phyloP scores from a whole-genome alignment of 2,329 filamentous ascomycete species.

The Penicillium sp. region DNA sequence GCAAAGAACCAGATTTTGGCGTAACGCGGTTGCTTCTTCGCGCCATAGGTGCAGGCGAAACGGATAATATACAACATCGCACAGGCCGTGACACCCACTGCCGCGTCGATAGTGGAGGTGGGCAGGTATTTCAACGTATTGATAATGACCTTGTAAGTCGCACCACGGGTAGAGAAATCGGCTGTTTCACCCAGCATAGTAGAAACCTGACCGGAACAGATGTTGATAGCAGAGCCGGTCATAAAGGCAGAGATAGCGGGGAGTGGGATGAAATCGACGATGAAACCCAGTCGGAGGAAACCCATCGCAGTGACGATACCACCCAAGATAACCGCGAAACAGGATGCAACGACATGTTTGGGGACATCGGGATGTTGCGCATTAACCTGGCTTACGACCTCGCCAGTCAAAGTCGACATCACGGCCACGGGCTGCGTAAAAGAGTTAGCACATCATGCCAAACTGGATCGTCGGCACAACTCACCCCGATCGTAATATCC shows the following conservation, averaged over 20 bases:
- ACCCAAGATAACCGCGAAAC: slow-evolving; percentile 71
- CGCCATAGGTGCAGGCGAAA: slow-evolving; percentile 57
- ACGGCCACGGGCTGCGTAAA: slow-evolving; percentile 76
- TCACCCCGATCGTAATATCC: slow-evolving; percentile 66
- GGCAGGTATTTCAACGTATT: slow-evolving; percentile 71
- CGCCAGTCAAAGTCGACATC: slow-evolving; percentile 84
- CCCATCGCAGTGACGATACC: slow-evolving; percentile 73
- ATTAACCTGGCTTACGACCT: slow-evolving; percentile 64
- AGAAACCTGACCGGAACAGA: slow-evolving; percentile 76
- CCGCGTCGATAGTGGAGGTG: slow-evolving; percentile 67
- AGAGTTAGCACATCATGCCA: not conserved
- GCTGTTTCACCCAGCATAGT: slow-evolving; percentile 69
- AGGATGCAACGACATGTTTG: slow-evolving; percentile 66
- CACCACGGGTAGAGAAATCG: slow-evolving; percentile 63
- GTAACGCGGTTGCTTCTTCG: slow-evolving; percentile 62
- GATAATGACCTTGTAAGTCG: slow-evolving; percentile 78
- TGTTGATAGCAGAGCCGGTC: slow-evolving; percentile 90
- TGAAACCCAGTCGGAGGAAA: slow-evolving; percentile 73
- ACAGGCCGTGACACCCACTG: slow-evolving; percentile 80
- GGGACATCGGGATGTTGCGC: slow-evolving; percentile 52
- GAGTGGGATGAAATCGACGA: slow-evolving; percentile 88
- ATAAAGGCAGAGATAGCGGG: slow-evolving; percentile 91
- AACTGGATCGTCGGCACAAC: not conserved
- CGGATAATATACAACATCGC: slow-evolving; percentile 72
- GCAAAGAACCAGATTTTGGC: slow-evolving; percentile 81